Evolutionary conservation across 225 moss, liverwort and hornwort species (phyloP).

Genomic region (Physcomitrium patens): DNA sequence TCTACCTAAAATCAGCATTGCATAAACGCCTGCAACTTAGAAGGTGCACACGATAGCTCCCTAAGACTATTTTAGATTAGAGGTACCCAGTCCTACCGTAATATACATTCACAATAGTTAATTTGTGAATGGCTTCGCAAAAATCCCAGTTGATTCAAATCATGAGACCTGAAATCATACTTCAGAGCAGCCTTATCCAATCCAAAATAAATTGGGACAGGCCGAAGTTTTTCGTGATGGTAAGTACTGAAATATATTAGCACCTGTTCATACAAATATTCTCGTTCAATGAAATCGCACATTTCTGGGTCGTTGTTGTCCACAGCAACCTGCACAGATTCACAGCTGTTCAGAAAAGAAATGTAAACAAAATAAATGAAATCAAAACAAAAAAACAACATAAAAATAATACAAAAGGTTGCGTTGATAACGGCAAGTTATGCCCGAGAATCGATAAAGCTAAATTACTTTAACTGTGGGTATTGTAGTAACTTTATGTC

Average conservation of each 20-base stretch:
- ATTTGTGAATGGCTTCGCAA: neutral
- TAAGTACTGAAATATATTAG: neutral
- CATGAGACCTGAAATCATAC: neutral
- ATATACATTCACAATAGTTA: neutral
- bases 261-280: slow-evolving; percentile 65
- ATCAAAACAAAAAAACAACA: neutral
- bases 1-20: slow-evolving; percentile 55
- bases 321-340: slow-evolving; percentile 45
- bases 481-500: neutral
- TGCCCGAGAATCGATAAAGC: too few relatives aligned
- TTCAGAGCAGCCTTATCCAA: neutral
- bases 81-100: neutral
- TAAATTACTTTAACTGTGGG: neutral
- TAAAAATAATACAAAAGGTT: neutral
- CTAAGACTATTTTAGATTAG: neutral
- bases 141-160: neutral
- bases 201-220: neutral
- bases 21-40: slow-evolving; percentile 16
- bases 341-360: slow-evolving; percentile 23
- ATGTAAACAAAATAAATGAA: neutral
- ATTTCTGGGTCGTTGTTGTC: slow-evolving; percentile 64
- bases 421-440: too few relatives aligned
- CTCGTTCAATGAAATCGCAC: slow-evolving; percentile 61
- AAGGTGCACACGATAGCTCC: neutral
- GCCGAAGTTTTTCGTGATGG: neutral